Evolutionary conservation across 805 yeast species (phyloP), one percentile per base, ranked within the genome.

Genomic region (Metschnikowia amazonensis): DNA sequence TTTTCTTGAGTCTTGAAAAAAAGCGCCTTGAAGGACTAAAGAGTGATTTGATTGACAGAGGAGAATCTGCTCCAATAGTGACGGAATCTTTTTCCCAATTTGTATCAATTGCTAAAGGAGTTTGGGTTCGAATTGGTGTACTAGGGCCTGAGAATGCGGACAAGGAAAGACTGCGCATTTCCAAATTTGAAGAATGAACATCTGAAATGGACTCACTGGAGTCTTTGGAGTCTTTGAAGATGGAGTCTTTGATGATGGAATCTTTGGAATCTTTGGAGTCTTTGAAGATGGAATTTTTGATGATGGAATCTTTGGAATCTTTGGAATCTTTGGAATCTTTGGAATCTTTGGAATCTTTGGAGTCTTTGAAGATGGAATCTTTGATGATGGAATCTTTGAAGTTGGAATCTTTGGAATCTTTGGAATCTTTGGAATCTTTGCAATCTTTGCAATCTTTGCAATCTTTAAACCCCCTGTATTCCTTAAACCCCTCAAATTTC

Each of bases 21-120:
- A 65, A 69, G 27, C 72, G 55, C 40, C 62, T 47, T 1, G 73
- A 64, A 9, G 76, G 76, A 52, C 74, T 69, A 52, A 67, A 70
- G 21, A 66, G 52, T 5, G 66, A 57, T 27, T 55, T 56, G 35
- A 58, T 34, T 35, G 66, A 57, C 47, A 62, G 60, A 9, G 73
- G 74, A 33, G 72, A 66, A 20, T 62, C 59, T 17, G 70, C 72
- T 5, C 75, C 75, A 28, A 70, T 66, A 3, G 67, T 63, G 10
- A 68, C 65, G 2, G 58, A 28, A 27, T 33, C n/a, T 9, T 37
- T 9, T 24, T 37, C 41, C 33, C 41, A 28, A n/a, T 27, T 28
- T 13, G 41, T n/a, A 5, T 23, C 23, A 10, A n/a, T n/a, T n/a
- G n/a, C n/a, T n/a, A n/a, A n/a, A n/a, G n/a, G n/a, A n/a, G n/a